phyloP scores from a whole-genome alignment of 768 basidiomycete genomes.

The Trametes meyenii region DNA sequence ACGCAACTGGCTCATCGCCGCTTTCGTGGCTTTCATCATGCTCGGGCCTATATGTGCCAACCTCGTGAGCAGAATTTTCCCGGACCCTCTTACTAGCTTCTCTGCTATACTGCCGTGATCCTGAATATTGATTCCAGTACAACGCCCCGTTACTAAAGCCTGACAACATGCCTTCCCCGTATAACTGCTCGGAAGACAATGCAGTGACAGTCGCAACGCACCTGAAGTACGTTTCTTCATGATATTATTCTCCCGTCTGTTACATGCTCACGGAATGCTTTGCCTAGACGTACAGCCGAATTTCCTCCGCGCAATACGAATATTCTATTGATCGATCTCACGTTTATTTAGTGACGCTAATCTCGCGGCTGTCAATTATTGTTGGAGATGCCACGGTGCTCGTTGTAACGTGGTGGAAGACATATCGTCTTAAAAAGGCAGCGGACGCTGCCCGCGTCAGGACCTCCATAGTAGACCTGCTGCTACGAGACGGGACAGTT shows the following conservation, averaged over 20 bases:
- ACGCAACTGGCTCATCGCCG: slow-evolving; percentile 2
- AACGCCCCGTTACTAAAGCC: background rate
- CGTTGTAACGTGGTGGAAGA: slow-evolving; percentile 18
- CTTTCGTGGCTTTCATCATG: slow-evolving; percentile 2
- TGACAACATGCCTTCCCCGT: slow-evolving; percentile 7
- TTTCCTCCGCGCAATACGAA: background rate
- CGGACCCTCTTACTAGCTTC: too few species aligned
- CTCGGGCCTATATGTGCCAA: slow-evolving; percentile 5
- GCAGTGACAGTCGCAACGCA: background rate
- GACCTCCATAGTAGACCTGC: slow-evolving; percentile 2
- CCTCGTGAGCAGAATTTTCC: background rate
- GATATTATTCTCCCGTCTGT: background rate
- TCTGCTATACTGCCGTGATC: background rate
- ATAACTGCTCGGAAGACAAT: slow-evolving; percentile 1
- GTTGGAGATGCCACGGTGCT: slow-evolving; percentile 10
- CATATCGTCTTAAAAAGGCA: slow-evolving; percentile 5
- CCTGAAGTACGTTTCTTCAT: background rate
- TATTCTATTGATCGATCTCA: too few species aligned
- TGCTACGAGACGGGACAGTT: slow-evolving; percentile 7
- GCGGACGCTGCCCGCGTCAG: slow-evolving; percentile 1
- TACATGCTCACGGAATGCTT: too few species aligned
- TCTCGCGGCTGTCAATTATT: slow-evolving; percentile 3
- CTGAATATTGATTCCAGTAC: background rate
- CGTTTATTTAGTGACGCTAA: background rate
- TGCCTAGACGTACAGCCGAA: background rate